Evolutionary conservation across 768 basidiomycete species (phyloP).

Genomic region (Russula sp.): DNA sequence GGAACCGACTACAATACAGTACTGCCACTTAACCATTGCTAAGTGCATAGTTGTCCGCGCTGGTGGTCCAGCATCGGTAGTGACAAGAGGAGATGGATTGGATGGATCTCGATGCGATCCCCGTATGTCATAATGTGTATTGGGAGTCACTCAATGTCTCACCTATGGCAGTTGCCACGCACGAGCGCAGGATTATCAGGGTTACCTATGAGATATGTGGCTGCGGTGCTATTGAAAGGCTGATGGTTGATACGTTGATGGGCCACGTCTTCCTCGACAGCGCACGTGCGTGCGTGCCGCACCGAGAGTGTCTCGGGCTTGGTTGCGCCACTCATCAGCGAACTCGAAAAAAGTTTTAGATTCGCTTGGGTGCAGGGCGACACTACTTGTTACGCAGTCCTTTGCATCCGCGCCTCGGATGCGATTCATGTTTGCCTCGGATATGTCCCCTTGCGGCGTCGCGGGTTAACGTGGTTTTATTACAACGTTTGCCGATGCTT

Average conservation of each 20-base stretch:
- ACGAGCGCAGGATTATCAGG: background rate
- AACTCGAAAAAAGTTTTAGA: background rate
- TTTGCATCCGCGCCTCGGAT: background rate
- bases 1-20: background rate
- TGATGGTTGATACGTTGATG: background rate
- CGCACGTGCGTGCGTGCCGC: slow-evolving; percentile 10
- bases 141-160: background rate
- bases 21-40: background rate
- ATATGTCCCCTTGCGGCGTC: background rate
- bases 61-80: background rate
- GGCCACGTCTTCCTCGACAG: slow-evolving; percentile 7
- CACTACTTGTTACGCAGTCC: too few species aligned
- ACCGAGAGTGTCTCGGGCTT: background rate
- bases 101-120: background rate
- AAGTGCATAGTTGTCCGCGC: background rate
- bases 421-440: background rate
- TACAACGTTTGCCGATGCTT: background rate
- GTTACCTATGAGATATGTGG: background rate
- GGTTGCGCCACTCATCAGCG: background rate
- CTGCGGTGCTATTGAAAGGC: background rate
- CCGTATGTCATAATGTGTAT: slow-evolving; percentile 5
- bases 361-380: background rate
- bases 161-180: slow-evolving; percentile 11
- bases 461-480: background rate
- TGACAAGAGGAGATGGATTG: background rate